phyloP scores from a whole-genome alignment of 202 grass and related monocot species.

The Saccharum hybrid region DNA sequence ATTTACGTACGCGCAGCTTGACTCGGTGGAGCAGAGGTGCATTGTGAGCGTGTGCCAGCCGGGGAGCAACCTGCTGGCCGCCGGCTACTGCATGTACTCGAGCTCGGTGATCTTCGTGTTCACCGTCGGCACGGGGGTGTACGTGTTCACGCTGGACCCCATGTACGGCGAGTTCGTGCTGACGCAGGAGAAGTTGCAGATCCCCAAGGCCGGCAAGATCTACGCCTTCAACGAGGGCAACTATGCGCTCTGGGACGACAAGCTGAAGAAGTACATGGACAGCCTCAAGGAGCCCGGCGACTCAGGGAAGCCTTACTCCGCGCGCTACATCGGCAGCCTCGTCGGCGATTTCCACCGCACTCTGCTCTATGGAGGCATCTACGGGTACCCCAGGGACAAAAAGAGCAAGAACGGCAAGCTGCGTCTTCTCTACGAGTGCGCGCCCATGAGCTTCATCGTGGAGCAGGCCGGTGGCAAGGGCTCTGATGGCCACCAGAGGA shows the following conservation, averaged over 20 bases:
- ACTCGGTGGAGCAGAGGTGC: slow-evolving; percentile 69
- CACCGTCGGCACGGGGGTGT: slow-evolving; percentile 83
- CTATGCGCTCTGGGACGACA: slow-evolving; percentile 95
- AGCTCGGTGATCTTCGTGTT: slow-evolving; percentile 97
- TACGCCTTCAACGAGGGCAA: slow-evolving; percentile 97
- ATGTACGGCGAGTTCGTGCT: slow-evolving; percentile 99
- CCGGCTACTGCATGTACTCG: slow-evolving; percentile 99
- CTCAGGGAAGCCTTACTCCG: slow-evolving; percentile 89
- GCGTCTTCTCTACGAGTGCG: slow-evolving; percentile 95
- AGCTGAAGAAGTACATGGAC: slow-evolving; percentile 94
- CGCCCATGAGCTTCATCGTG: slow-evolving; percentile 98
- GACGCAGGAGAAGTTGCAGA: slow-evolving; percentile 88
- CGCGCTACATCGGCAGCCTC: slow-evolving; percentile 97
- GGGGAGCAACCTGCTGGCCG: slow-evolving; percentile 83
- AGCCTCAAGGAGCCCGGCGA: slow-evolving; percentile 94
- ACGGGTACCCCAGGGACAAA: slow-evolving; percentile 84
- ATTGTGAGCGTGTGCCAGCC: slow-evolving; percentile 95
- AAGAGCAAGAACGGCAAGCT: slow-evolving; percentile 99
- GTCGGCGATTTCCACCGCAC: slow-evolving; percentile 98
- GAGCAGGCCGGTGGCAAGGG: slow-evolving; percentile 98
- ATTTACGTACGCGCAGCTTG: slow-evolving; percentile 57
- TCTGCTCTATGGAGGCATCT: slow-evolving; percentile 90
- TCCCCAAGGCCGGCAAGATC: slow-evolving; percentile 85
- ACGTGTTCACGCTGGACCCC: slow-evolving; percentile 92
- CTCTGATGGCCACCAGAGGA: slow-evolving; percentile 81